Evolutionary conservation across 1,284 basidiomycete genomes (phyloP).

Genomic region (Heterobasidion annosum): DNA sequence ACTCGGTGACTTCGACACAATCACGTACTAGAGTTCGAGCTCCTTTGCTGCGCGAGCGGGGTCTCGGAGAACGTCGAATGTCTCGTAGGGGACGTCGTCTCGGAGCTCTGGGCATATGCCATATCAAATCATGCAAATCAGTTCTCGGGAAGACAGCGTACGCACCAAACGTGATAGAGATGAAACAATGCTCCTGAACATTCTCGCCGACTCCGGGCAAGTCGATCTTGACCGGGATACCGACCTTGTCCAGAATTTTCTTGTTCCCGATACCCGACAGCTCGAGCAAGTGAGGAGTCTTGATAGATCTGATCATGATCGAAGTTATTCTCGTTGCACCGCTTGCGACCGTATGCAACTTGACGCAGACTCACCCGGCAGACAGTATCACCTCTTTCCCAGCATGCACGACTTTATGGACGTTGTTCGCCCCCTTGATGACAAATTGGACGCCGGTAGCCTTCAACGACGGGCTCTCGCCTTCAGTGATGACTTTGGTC

Average conservation of each 20-base stretch:
- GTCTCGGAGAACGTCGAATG: neutral
- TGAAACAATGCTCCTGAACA: neutral
- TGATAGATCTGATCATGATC: neutral
- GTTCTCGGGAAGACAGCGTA: neutral
- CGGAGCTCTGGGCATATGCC: neutral
- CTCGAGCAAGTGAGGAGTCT: neutral
- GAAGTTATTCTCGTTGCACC: neutral
- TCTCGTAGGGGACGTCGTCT: neutral
- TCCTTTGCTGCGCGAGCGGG: neutral
- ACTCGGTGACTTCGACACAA: no score
- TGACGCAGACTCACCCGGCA: neutral
- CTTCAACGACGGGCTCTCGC: neutral
- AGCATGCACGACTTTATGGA: neutral
- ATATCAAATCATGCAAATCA: neutral
- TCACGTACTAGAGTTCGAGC: neutral
- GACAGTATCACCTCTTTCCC: constrained; percentile 1
- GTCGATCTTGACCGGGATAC: neutral
- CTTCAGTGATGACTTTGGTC: neutral
- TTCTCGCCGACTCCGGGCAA: constrained; percentile 1
- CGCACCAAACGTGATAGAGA: neutral
- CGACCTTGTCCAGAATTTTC: neutral
- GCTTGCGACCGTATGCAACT: no score
- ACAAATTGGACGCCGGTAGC: neutral
- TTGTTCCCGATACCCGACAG: constrained; percentile 1
- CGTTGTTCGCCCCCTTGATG: neutral